Conservation (phyloP, 768 basidiomycete species). For the Jaapia argillacea region DNA sequence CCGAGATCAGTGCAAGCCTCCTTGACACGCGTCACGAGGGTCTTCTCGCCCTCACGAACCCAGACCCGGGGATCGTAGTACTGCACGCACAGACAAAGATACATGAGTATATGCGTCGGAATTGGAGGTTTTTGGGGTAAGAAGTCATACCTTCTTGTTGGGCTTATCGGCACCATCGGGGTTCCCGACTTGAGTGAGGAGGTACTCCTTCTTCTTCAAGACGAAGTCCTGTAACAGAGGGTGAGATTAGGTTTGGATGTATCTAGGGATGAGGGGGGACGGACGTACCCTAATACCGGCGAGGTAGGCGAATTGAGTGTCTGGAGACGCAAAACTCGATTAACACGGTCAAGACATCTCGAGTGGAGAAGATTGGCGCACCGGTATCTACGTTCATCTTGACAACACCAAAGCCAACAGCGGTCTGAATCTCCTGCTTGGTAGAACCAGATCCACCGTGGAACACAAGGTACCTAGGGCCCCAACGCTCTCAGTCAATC, state of each 20-base stretch:
- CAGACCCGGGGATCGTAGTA: slow-evolving; percentile 95
- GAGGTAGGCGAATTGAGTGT: slow-evolving; percentile 90
- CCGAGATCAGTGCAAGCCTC: slow-evolving; percentile 90
- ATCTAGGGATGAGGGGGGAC: not conserved
- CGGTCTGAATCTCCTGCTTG: slow-evolving; percentile 90
- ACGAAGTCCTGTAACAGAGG: slow-evolving; percentile 62
- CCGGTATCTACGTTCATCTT: slow-evolving; percentile 99
- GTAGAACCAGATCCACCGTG: slow-evolving; percentile 98
- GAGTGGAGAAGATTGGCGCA: slow-evolving; percentile 10
- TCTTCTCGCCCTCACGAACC: slow-evolving; percentile 99
- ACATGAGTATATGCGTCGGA: slow-evolving; percentile 2
- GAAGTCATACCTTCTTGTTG: slow-evolving; percentile 81
- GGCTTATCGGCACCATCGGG: slow-evolving; percentile 96
- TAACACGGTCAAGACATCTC: slow-evolving; percentile 4
- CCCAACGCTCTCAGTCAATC: slow-evolving; percentile 2
- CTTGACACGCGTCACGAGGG: slow-evolving; percentile 76
- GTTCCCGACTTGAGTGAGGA: slow-evolving; percentile 89
- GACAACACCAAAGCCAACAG: slow-evolving; percentile 86
- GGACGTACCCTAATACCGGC: slow-evolving; percentile 61
- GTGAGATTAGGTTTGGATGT: not conserved
- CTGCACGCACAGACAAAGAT: slow-evolving; percentile 29
- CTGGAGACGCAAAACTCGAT: slow-evolving; percentile 22
- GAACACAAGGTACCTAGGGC: slow-evolving; percentile 88
- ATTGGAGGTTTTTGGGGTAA: slow-evolving; percentile 1
- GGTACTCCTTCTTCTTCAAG: slow-evolving; percentile 76